Percentiles rank a stretch among this genome's conserved stretches.
These are phyloP conservation scores for Talaromyces sp. DNA, from an alignment of 2,329 filamentous ascomycete genomes.

Conservation along the genomic window DNA sequence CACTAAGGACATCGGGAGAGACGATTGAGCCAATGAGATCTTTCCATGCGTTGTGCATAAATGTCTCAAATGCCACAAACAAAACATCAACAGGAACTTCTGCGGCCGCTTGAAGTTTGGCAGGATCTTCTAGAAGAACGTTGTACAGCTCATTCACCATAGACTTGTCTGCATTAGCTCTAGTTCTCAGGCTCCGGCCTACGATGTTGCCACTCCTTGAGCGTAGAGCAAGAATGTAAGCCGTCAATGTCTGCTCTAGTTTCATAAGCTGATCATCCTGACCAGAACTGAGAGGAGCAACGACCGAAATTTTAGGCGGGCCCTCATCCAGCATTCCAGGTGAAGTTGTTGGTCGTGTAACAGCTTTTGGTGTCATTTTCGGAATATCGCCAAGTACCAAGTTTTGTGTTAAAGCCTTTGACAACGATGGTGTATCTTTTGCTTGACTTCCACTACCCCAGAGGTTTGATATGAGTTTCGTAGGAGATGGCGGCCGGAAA, in stretches of 20 bases:
- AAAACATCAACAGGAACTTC: slow-evolving; percentile 80
- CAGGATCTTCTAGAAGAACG: slow-evolving; percentile 76
- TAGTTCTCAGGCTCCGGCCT: slow-evolving; percentile 70
- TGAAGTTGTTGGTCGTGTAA: slow-evolving; percentile 45
- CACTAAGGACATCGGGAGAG: slow-evolving; percentile 66
- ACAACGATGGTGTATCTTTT: slow-evolving; percentile 34
- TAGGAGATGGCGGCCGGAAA: slow-evolving; percentile 78
- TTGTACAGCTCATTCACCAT: slow-evolving; percentile 90
- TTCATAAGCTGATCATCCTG: slow-evolving; percentile 65
- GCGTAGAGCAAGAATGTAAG: slow-evolving; percentile 78
- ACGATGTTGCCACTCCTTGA: slow-evolving; percentile 84
- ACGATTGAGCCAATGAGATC: slow-evolving; percentile 86
- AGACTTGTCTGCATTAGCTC: slow-evolving; percentile 70
- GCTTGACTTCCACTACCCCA: slow-evolving; percentile 61
- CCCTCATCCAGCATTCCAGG: slow-evolving; percentile 34
- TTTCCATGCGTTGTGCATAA: slow-evolving; percentile 81
- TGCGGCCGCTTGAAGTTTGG: slow-evolving; percentile 70
- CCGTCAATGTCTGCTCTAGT: slow-evolving; percentile 80
- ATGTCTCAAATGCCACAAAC: slow-evolving; percentile 92
- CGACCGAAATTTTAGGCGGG: slow-evolving; percentile 47
- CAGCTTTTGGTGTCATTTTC: slow-evolving; percentile 40
- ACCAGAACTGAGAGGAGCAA: slow-evolving; percentile 55
- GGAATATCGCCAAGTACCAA: slow-evolving; percentile 46
- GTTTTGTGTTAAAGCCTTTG: slow-evolving; percentile 37
- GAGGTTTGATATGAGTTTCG: slow-evolving; percentile 84